Evolutionary conservation across 164 flowering plant species (phyloP).

Genomic region (Vitis vinifera): DNA sequence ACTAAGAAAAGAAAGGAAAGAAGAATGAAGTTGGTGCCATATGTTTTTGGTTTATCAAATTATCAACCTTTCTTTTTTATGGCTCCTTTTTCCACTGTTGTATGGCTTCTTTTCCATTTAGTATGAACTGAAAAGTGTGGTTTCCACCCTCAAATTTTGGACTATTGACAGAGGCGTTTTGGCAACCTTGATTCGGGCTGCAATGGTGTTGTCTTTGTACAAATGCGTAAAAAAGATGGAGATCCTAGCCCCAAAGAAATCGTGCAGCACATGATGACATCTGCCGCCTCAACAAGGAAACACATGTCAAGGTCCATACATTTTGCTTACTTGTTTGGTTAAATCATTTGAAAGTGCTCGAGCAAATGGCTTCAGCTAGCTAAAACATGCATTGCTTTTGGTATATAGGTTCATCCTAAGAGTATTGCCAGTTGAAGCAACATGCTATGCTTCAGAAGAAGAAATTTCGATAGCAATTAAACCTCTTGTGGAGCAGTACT

Average conservation of each 20-base stretch:
- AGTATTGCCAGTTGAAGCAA: conserved; percentile 75
- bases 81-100: no score
- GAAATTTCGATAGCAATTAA: conserved; percentile 80
- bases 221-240: conserved; percentile 80
- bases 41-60: no score
- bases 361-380: not conserved
- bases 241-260: conserved; percentile 74
- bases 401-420: conserved; percentile 72
- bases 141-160: not conserved
- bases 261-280: conserved; percentile 77
- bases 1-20: no score
- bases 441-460: conserved; percentile 95
- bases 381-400: not conserved
- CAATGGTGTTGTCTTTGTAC: conserved; percentile 80
- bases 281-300: conserved; percentile 75
- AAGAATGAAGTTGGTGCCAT: no score
- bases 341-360: not conserved
- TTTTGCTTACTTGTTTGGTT: conserved; percentile 3
- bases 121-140: not conserved
- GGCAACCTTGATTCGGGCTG: conserved; percentile 83
- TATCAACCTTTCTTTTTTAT: no score
- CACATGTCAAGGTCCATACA: conserved; percentile 85
- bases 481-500: conserved; percentile 61
- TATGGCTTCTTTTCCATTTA: not conserved
- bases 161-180: conserved; percentile 69